A percentile compares a stretch with the other conserved stretches of the same genome.
phyloP scores from a whole-genome alignment of 73 alveolate genomes.

The Symbiodinium pilosum region DNA sequence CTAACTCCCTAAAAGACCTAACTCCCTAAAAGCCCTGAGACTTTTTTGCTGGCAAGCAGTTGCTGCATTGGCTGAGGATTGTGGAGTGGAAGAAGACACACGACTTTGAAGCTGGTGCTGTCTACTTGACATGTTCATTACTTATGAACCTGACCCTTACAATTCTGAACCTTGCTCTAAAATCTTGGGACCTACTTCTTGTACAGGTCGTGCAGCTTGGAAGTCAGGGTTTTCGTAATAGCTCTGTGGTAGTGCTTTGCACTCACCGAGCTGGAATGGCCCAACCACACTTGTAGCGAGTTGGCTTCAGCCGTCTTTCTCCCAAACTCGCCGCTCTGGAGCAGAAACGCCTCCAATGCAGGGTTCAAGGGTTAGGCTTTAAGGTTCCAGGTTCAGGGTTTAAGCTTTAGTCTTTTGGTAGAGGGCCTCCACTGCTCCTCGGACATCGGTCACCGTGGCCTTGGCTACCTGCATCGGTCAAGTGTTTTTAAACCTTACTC shows the following conservation, averaged over 20 bases:
- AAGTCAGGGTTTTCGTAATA: neutral
- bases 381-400: neutral
- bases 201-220: neutral
- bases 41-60: no score
- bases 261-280: neutral
- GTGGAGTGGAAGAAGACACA: no score
- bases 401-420: neutral
- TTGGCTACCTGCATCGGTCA: neutral
- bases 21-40: no score
- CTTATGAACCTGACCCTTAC: no score
- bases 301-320: neutral
- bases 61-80: no score
- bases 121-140: no score
- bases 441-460: neutral
- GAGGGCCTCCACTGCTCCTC: neutral
- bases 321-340: neutral
- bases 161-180: no score
- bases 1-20: no score
- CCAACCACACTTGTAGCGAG: neutral
- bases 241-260: neutral
- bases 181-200: no score
- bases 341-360: neutral
- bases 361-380: neutral
- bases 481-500: neutral
- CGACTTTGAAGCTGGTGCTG: no score